Base-by-base conservation (phyloP, 2,329 filamentous ascomycete genomes). In the Sclerotinia glacialis region DNA sequence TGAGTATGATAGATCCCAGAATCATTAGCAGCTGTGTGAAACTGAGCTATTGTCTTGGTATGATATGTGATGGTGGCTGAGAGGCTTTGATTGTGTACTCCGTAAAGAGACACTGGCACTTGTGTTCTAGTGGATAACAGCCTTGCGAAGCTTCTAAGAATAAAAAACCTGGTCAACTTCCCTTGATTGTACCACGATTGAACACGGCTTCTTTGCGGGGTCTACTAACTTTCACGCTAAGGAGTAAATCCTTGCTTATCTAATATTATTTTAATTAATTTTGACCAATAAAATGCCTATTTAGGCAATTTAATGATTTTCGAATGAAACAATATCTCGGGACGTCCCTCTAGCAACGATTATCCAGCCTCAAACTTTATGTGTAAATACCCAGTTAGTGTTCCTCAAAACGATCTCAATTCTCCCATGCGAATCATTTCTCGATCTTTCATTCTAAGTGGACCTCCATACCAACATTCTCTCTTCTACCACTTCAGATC, bases 81-180 rank as follows among this genome's bases (percentile, higher is more conserved):
- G 28, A n/a, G 34, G 42, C 42, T 46, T 58, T n/a, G 55, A 58
- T 44, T 46, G 21, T n/a, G n/a, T n/a, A n/a, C n/a, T n/a, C n/a
- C n/a, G n/a, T n/a, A n/a, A n/a, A n/a, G 52, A 55, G n/a, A 9
- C 8, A 11, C 34, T 55, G 34, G 26, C 9, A 42, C 5, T 34
- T 12, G n/a, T 54, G 31, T 34, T 28, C 52, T 23, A 9, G 7
- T 47, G 42, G 2, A 40, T 46, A n/a, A 42, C 49, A 69, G 65
- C 67, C 67, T 68, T 67, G 65, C 55, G 66, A 46, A 56, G 63
- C 52, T 47, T 60, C 55, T 44, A 54, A n/a, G 21, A 46, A 46
- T 46, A 46, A 46, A 46, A 54, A 37, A 31, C 52, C n/a, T 16
- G 52, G 34, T n/a, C 28, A 34, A 31, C 3, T 14, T 53, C 37